phyloP scores from a whole-genome alignment of 2,329 filamentous ascomycete species.

The Leptographium lundbergii region DNA sequence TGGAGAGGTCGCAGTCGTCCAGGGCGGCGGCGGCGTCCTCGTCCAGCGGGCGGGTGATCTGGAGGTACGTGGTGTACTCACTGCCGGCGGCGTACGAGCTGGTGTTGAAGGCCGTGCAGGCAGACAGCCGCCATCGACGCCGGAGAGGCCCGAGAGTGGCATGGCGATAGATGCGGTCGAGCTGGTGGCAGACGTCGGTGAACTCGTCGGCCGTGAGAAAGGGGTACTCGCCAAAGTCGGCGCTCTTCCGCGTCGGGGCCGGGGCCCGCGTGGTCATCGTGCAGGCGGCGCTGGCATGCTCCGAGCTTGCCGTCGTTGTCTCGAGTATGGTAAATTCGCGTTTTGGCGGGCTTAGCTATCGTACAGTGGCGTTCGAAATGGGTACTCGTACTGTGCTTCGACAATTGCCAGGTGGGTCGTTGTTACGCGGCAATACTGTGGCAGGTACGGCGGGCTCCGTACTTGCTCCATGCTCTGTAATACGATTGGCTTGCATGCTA shows the following conservation, averaged over 20 bases:
- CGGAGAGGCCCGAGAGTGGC: slow-evolving; percentile 43
- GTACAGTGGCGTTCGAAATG: neutral
- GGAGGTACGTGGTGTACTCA: slow-evolving; percentile 39
- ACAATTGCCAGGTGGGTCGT: no score
- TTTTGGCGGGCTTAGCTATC: no score
- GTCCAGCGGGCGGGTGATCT: slow-evolving; percentile 42
- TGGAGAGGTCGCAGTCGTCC: slow-evolving; percentile 32
- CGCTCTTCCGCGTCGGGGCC: slow-evolving; percentile 11
- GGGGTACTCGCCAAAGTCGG: slow-evolving; percentile 43
- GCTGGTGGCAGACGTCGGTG: slow-evolving; percentile 47
- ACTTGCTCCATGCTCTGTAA: neutral
- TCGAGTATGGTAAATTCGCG: neutral
- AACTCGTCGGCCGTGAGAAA: slow-evolving; percentile 51
- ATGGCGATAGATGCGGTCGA: slow-evolving; percentile 46
- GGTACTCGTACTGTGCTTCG: neutral
- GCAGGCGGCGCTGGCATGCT: neutral
- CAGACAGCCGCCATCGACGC: slow-evolving; percentile 40
- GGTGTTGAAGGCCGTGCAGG: slow-evolving; percentile 37
- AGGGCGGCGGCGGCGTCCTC: slow-evolving; percentile 16
- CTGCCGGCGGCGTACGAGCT: slow-evolving; percentile 20
- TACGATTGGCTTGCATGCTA: no score
- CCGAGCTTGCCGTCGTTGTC: neutral
- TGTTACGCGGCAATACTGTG: no score
- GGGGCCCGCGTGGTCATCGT: neutral
- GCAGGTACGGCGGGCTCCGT: no score